Conservation (phyloP, 2,329 filamentous ascomycete species). For the Pseudocercospora vitis region DNA sequence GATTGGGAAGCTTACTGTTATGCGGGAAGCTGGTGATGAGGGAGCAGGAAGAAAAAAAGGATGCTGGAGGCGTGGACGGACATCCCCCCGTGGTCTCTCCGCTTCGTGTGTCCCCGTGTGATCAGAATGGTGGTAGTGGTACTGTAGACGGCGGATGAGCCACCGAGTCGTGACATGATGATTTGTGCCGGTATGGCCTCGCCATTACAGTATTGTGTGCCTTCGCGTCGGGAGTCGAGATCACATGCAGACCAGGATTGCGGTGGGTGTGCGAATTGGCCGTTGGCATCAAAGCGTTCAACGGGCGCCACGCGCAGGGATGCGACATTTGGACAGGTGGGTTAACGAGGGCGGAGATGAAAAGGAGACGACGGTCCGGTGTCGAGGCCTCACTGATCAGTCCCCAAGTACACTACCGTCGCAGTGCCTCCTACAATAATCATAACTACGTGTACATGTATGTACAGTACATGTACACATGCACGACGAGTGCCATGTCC, state of each 20-base stretch:
- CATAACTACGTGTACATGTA: too few relatives aligned
- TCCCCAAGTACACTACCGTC: background rate
- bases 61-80: conserved; percentile 1
- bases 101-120: background rate
- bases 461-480: background rate
- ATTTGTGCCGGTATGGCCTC: too few relatives aligned
- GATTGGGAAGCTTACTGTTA: too few relatives aligned
- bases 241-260: too few relatives aligned
- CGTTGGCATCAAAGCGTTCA: conserved; percentile 6
- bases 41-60: too few relatives aligned
- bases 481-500: too few relatives aligned
- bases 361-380: background rate
- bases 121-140: background rate
- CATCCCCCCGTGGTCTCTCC: background rate
- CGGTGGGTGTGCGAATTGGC: background rate
- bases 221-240: too few relatives aligned
- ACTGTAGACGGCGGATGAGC: background rate
- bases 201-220: too few relatives aligned
- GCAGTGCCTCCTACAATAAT: too few relatives aligned
- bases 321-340: background rate
- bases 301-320: conserved; percentile 3
- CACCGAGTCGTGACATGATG: too few relatives aligned
- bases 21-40: too few relatives aligned
- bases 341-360: conserved; percentile 9
- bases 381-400: background rate